A percentile compares a stretch with the other conserved stretches of the same genome.
phyloP scores from a whole-genome alignment of 345 rosid genomes.

The Lepidium aucheri region DNA sequence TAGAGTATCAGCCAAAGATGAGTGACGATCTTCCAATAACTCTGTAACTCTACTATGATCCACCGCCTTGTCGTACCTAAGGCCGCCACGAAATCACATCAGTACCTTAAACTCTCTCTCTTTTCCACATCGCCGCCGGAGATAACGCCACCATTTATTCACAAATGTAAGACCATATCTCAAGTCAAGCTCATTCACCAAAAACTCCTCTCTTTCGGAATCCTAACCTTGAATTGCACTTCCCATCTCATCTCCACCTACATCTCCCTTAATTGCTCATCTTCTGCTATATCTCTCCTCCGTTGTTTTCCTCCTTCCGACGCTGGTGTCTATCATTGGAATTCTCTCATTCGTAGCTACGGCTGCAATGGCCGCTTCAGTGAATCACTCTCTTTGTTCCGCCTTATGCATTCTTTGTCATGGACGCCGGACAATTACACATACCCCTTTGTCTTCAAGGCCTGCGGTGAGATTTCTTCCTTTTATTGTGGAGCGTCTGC shows the following conservation, averaged over 20 bases:
- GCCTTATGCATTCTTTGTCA: conserved; percentile 41
- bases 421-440: conserved; percentile 76
- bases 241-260: conserved; percentile 59
- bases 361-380: conserved; percentile 31
- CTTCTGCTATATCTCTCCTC: conserved; percentile 48
- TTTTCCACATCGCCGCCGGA: conserved; percentile 21
- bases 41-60: conserved; percentile 19
- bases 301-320: conserved; percentile 39
- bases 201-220: conserved; percentile 45
- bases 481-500: conserved; percentile 36
- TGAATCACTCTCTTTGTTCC: conserved; percentile 33
- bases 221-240: conserved; percentile 31
- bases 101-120: conserved; percentile 1
- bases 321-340: conserved; percentile 59
- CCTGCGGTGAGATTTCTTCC: conserved; percentile 53
- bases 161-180: conserved; percentile 46
- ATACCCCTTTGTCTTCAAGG: conserved; percentile 67
- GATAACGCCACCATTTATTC: conserved; percentile 35
- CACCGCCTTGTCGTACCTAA: neutral
- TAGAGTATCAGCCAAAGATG: too few relatives aligned
- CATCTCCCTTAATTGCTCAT: conserved; percentile 41
- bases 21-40: too few relatives aligned
- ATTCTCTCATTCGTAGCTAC: conserved; percentile 47
- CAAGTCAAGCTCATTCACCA: conserved; percentile 59
- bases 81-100: conserved; percentile 6